Conservation (phyloP, 2,329 filamentous ascomycete species). For the Cercospora sp. region DNA sequence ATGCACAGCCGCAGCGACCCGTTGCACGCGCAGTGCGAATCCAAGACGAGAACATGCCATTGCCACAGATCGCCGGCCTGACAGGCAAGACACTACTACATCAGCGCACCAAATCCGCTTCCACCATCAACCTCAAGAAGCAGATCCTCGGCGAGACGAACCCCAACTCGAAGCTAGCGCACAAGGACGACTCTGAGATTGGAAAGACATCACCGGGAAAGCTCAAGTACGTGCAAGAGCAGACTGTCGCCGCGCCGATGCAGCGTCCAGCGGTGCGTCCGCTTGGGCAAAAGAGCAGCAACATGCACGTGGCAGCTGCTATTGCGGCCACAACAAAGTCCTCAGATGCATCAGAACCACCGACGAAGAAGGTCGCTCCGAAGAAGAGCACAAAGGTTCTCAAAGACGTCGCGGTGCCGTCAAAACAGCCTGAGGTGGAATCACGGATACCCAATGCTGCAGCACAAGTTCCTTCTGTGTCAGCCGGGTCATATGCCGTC, state of each 20-base stretch:
- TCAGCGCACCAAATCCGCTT: constrained; percentile 73
- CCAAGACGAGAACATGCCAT: constrained; percentile 68
- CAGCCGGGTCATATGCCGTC: constrained; percentile 11
- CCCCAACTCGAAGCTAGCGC: constrained; percentile 35
- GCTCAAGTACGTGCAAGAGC: constrained; percentile 39
- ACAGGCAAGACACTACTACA: constrained; percentile 68
- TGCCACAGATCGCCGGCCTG: constrained; percentile 44
- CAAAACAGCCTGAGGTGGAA: constrained; percentile 14
- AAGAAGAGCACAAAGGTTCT: constrained; percentile 40
- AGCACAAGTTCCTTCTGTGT: constrained; percentile 9
- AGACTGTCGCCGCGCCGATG: constrained; percentile 48
- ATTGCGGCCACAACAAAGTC: constrained; percentile 17
- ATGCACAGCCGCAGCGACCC: constrained; percentile 67
- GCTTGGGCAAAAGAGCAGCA: constrained; percentile 36
- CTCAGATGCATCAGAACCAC: constrained; percentile 11
- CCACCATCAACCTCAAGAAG: constrained; percentile 26
- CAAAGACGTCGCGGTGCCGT: constrained; percentile 25
- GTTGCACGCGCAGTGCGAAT: constrained; percentile 55
- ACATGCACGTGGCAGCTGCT: constrained; percentile 23
- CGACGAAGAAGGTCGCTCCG: constrained; percentile 32
- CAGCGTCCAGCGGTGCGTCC: constrained; percentile 63
- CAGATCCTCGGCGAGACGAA: constrained; percentile 45
- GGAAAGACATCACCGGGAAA: constrained; percentile 48
- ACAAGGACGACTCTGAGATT: constrained; percentile 59
- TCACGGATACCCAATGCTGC: constrained; percentile 1